Conservation (phyloP, 192 early-diverging fungal genomes). For the Chytriomyces hyalinus region DNA sequence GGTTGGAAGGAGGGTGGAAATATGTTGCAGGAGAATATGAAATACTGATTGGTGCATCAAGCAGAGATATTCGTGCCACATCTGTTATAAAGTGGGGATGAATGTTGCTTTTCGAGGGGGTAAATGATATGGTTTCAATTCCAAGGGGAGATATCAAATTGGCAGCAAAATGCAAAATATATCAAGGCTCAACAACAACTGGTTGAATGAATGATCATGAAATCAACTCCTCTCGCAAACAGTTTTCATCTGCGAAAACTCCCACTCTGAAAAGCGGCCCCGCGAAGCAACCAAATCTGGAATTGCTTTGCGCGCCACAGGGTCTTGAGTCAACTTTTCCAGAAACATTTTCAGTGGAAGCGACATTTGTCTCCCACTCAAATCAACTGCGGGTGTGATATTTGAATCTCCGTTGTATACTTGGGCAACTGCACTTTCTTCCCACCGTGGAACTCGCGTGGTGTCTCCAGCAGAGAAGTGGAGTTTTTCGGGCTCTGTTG, state of each 20-base stretch:
- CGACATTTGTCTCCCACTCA: not conserved
- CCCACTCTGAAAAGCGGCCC: conserved; percentile 14
- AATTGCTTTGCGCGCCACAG: not conserved
- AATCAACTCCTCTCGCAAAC: conserved; percentile 10
- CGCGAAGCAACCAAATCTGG: not conserved
- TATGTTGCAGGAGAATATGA: conserved; percentile 54
- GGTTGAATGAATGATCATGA: too few relatives aligned
- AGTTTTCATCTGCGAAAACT: conserved; percentile 7
- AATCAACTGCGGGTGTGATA: not conserved
- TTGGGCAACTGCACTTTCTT: not conserved
- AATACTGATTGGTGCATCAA: conserved; percentile 60
- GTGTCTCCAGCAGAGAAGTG: not conserved
- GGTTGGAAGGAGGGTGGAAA: conserved; percentile 51
- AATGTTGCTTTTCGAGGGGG: not conserved
- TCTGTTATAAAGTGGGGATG: not conserved
- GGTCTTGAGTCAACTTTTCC: not conserved
- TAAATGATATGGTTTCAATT: too few relatives aligned
- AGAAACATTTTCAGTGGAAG: not conserved
- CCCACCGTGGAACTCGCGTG: not conserved
- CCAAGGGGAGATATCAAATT: too few relatives aligned
- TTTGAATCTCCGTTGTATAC: conserved; percentile 7
- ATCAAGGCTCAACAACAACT: not conserved
- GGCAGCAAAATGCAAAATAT: not conserved
- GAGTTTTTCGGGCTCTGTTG: not conserved
- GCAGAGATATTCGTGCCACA: conserved; percentile 50